Percentiles rank a stretch among this genome's conserved stretches.
Evolutionary conservation across 306 rosid genomes (phyloP).

Genomic region (Hippophae gyantsensis): DNA sequence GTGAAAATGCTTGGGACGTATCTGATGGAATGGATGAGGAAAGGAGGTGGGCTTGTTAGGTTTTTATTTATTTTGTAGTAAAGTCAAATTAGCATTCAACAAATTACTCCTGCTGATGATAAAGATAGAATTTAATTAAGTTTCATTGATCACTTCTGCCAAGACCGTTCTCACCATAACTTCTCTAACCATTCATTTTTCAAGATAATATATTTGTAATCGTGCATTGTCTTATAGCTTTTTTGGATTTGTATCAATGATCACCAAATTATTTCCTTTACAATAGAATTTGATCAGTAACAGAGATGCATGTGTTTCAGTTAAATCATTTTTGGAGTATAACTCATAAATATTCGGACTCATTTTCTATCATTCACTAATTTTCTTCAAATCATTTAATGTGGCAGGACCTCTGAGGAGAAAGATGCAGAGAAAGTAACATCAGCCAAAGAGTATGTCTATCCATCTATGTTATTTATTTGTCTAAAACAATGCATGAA

Average conservation of each 20-base stretch:
- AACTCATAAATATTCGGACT: not conserved
- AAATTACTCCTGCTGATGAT: conserved; percentile 6
- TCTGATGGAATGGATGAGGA: conserved; percentile 22
- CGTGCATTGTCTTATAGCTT: not conserved
- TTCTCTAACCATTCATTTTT: not conserved
- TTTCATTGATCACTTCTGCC: not conserved
- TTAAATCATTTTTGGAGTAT: not conserved
- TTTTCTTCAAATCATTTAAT: conserved; percentile 11
- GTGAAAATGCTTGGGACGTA: conserved; percentile 42
- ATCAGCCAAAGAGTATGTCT: conserved; percentile 41
- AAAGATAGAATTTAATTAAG: conserved; percentile 4
- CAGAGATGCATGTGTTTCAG: not conserved
- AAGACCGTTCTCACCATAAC: not conserved
- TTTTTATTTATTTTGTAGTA: not conserved
- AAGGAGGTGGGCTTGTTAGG: conserved; percentile 47
- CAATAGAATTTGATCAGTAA: not conserved
- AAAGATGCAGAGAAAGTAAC: conserved; percentile 26
- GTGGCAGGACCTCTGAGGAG: conserved; percentile 40
- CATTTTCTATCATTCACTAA: not conserved
- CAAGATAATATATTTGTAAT: not conserved
- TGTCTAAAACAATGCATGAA: not conserved
- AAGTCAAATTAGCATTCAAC: not conserved
- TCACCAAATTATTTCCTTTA: not conserved
- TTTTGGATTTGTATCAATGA: not conserved
- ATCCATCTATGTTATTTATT: conserved; percentile 1